Percentiles rank a stretch among this genome's conserved stretches.
These are phyloP conservation scores for Pseudocercospora vitis DNA, from an alignment of 2,329 filamentous ascomycete species.

Conservation along the genomic window DNA sequence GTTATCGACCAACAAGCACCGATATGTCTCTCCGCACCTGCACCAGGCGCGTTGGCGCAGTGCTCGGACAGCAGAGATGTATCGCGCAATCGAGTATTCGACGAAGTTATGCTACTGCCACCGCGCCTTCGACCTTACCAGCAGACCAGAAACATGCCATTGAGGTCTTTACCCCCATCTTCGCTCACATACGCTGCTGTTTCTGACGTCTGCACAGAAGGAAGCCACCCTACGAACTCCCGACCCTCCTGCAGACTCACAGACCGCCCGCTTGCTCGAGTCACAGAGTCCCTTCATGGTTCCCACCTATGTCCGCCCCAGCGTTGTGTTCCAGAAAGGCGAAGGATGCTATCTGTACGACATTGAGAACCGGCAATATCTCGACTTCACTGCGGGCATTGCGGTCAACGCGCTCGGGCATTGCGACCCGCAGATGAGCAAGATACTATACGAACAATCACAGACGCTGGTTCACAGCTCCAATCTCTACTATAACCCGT, in stretches of 20 bases:
- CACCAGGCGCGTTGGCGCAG: slow-evolving; percentile 29
- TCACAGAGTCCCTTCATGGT: slow-evolving; percentile 88
- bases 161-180: slow-evolving; percentile 23
- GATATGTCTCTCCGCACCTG: slow-evolving; percentile 20
- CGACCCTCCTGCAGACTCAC: slow-evolving; percentile 71
- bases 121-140: slow-evolving; percentile 46
- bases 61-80: slow-evolving; percentile 13
- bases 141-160: slow-evolving; percentile 39
- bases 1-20: background rate
- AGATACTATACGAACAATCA: slow-evolving; percentile 66
- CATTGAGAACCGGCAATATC: slow-evolving; percentile 80
- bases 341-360: slow-evolving; percentile 89
- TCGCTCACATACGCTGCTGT: background rate
- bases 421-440: slow-evolving; percentile 74
- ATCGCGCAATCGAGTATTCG: slow-evolving; percentile 8
- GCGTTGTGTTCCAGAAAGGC: slow-evolving; percentile 85
- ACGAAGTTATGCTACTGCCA: slow-evolving; percentile 37
- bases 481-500: slow-evolving; percentile 95
- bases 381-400: slow-evolving; percentile 95
- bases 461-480: slow-evolving; percentile 84
- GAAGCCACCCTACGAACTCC: slow-evolving; percentile 61
- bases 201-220: slow-evolving; percentile 40
- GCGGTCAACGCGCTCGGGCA: slow-evolving; percentile 93
- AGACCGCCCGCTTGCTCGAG: slow-evolving; percentile 71
- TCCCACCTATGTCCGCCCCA: slow-evolving; percentile 86